Evolutionary conservation across 2,329 filamentous ascomycete genomes (phyloP), one percentile per base, ranked within the genome.

Genomic region (Didymosphaeria variabile): DNA sequence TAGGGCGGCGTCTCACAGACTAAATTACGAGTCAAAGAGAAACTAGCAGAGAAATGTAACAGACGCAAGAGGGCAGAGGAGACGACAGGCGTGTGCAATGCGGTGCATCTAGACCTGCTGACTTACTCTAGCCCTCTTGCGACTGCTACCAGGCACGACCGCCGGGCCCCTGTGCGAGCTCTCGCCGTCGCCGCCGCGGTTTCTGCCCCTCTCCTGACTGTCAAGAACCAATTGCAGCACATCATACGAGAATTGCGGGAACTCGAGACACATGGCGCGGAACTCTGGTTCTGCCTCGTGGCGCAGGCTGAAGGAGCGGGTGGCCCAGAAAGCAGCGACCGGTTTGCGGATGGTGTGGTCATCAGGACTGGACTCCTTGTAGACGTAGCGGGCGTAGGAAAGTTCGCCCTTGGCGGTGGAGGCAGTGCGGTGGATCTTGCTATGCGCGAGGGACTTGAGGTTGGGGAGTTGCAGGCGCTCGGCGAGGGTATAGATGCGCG

Each of bases 351-450:
- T 92, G 2, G 87, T 87, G 13, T 80, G 82, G 78, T 97, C 92
- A 62, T 91, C 87, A 52, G 84, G 79, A 57, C 81, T 79, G 12
- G 91, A 95, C 79, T 92, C 88, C 62, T 87, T 88, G 82, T 97
- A 97, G 34, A 97, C 91, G 81, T 93, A 97, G 76, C 93, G 88
- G 9, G 94, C 94, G 79, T 97, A 97, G 29, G 90, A 88, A 73
- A 97, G 94, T 83, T 97, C 94, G 77, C 93, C 94, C 80, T 90
- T 90, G 38, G 93, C 92, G 0, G 91, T 96, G 47, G 90, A 92
- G 74, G 93, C 90, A 72, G 97, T 91, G 77, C 92, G 92, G 83
- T 97, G 93, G 72, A 97, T 97, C 84, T 97, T 97, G 76, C 87
- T 89, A 76, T 91, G 91, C 2, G 93, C 90, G 31, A 97, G 88